Percentiles rank a stretch among this genome's conserved stretches.
Conservation (phyloP, 176 grass and related monocot species). For the Rhipidocladum racemiflorum region DNA sequence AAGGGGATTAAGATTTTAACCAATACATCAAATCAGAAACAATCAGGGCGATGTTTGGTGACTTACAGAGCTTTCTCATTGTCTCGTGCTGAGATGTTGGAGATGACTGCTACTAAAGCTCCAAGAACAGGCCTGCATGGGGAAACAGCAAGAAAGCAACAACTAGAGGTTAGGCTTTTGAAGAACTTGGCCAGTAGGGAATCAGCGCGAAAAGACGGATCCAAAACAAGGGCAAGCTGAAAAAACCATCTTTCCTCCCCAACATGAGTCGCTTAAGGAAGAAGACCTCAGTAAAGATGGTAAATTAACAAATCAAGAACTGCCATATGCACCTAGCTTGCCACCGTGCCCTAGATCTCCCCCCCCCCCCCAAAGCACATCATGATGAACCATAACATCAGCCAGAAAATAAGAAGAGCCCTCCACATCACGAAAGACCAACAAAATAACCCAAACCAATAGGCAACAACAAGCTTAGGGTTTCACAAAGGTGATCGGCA, state of each 20-base stretch:
- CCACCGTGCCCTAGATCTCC: neutral
- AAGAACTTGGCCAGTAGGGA: neutral
- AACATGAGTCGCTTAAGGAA: neutral
- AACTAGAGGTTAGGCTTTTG: neutral
- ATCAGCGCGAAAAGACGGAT: slow-evolving; percentile 11
- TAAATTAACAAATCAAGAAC: neutral
- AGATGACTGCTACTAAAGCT: neutral
- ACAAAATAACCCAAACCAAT: neutral
- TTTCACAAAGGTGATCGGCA: slow-evolving; percentile 27
- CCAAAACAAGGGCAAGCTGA: neutral
- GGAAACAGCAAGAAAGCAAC: neutral
- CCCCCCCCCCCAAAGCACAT: slow-evolving; percentile 8
- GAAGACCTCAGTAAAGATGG: neutral
- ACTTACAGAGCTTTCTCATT: slow-evolving; percentile 23
- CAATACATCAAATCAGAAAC: slow-evolving; percentile 1
- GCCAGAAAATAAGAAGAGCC: slow-evolving; percentile 6
- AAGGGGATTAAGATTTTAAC: slow-evolving; percentile 3
- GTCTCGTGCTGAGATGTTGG: neutral
- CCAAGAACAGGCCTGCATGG: neutral
- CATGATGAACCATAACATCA: slow-evolving; percentile 17
- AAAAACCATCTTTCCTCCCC: neutral
- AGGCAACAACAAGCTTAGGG: slow-evolving; percentile 7
- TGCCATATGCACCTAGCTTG: neutral
- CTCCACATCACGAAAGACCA: slow-evolving; percentile 1
- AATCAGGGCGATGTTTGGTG: neutral